Conservation (phyloP, 129 eudicot species). For the Flaveria robusta region DNA sequence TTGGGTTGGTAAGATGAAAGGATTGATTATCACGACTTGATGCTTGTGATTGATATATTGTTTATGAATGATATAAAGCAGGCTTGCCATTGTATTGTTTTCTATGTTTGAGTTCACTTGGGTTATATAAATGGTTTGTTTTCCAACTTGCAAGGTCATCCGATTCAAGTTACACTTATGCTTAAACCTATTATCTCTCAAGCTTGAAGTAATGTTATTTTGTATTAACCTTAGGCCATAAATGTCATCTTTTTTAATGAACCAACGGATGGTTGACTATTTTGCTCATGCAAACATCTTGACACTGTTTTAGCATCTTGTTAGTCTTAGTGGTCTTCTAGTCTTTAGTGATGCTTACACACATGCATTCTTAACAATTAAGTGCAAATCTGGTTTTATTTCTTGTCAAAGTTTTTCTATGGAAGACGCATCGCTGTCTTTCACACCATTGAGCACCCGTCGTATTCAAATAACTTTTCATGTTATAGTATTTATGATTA, state of each 20-base stretch:
- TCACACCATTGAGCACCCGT: not conserved
- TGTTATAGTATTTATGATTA: not conserved
- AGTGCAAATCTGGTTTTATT: not conserved
- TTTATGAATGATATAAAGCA: too few species aligned
- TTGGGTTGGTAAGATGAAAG: too few species aligned
- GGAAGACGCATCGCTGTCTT: not conserved
- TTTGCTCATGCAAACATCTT: not conserved
- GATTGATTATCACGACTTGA: too few species aligned
- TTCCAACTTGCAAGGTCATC: not conserved
- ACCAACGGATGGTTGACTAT: not conserved
- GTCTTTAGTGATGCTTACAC: not conserved
- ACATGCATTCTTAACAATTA: not conserved
- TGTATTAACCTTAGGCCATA: not conserved
- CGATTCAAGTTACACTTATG: not conserved
- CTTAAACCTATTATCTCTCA: not conserved
- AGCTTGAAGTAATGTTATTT: not conserved
- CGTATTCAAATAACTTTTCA: not conserved
- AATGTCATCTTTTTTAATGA: not conserved
- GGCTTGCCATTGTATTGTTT: not conserved
- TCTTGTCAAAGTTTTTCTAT: not conserved
- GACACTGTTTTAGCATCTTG: not conserved
- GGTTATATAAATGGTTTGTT: not conserved
- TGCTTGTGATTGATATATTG: too few species aligned
- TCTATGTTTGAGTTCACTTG: constrained; percentile 4
- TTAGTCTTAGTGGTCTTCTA: not conserved